Base-by-base conservation (phyloP, 1,139 yeast genomes). In the Scheffersomyces segobiensis region DNA sequence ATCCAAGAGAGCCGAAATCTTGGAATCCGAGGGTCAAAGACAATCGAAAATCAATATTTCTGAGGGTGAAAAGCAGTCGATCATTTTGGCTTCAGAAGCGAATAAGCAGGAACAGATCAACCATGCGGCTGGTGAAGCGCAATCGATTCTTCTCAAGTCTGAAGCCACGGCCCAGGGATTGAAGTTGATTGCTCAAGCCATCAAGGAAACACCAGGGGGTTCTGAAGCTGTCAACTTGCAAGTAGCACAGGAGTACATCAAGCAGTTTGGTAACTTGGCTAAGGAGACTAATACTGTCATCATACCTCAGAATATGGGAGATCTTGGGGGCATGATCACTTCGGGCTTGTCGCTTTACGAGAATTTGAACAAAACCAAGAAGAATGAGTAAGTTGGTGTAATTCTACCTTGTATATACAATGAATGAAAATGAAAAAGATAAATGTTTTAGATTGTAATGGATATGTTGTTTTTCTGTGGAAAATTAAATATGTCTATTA, bases 11-110 rank as follows among this genome's bases (percentile, higher is more conserved):
- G 97, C 97, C 2, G 95, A 90, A 71, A 91, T 91, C 63, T 81
- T 91, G 71, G 97, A 91, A 68, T 87, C 93, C 55, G 97, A 91
- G 75, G 97, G 97, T 74, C 86, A 84, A 59, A 84, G 93, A 69
- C 93, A 89, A 69, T 80, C 91, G 46, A 88, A 84, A 57, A 91
- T 91, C 69, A 91, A 91, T 71, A 86, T 88, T 60, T 93, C 96
- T 59, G 96, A 91, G 73, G 96, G 96, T 72, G 87, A 85, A 62
- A 89, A 88, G 72, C 85, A 83, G 60, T 81, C 91, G 0, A 82
- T 84, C 52, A 88, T 89, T 62, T 81, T 89, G 63, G 86, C 87
- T 18, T 88, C 93, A 10, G 95, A 89, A 70, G 95, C 92, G 59
- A 73, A 74, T 55, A 84, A 86, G 72, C 78, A 83, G 60, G 86